phyloP scores from a whole-genome alignment of 495 filamentous ascomycete species.

The Friedmanniomyces simplex region DNA sequence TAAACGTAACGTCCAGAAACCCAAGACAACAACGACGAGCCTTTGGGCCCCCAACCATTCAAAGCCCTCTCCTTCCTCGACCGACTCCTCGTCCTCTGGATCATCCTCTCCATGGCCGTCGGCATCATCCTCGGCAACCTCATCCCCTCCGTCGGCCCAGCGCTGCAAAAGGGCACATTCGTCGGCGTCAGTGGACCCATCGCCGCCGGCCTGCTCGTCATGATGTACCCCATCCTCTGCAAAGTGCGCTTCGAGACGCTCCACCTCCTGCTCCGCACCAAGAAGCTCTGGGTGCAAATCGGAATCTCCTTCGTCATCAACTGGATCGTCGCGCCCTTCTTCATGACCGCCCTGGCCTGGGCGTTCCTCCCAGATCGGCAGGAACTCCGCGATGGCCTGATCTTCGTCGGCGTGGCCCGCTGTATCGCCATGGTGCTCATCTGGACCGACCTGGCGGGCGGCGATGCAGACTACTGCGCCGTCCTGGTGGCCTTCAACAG shows the following conservation, averaged over 20 bases:
- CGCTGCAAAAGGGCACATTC: constrained; percentile 62
- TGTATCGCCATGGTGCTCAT: constrained; percentile 37
- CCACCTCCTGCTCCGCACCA: constrained; percentile 53
- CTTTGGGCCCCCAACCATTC: constrained; percentile 32
- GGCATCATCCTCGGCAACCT: constrained; percentile 77
- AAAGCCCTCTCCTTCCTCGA: constrained; percentile 57
- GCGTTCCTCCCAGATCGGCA: constrained; percentile 33
- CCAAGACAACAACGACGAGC: not conserved
- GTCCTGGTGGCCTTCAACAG: constrained; percentile 33
- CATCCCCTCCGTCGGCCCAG: constrained; percentile 48
- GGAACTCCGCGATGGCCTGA: constrained; percentile 31
- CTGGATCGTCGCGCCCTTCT: constrained; percentile 79
- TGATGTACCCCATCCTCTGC: constrained; percentile 95
- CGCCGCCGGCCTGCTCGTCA: constrained; percentile 70
- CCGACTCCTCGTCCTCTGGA: constrained; percentile 73
- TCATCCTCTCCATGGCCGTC: constrained; percentile 71
- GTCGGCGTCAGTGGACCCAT: constrained; percentile 68
- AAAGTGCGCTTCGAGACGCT: constrained; percentile 80
- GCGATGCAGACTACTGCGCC: constrained; percentile 33
- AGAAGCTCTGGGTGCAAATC: constrained; percentile 68
- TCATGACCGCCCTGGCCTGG: constrained; percentile 59
- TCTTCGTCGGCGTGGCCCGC: constrained; percentile 32
- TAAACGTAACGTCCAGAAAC: not conserved
- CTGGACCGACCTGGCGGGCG: constrained; percentile 31
- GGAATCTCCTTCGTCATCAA: constrained; percentile 69